Evolutionary conservation across 352 stramenopile genomes (phyloP).

Genomic region (Globisporangium ultimum): DNA sequence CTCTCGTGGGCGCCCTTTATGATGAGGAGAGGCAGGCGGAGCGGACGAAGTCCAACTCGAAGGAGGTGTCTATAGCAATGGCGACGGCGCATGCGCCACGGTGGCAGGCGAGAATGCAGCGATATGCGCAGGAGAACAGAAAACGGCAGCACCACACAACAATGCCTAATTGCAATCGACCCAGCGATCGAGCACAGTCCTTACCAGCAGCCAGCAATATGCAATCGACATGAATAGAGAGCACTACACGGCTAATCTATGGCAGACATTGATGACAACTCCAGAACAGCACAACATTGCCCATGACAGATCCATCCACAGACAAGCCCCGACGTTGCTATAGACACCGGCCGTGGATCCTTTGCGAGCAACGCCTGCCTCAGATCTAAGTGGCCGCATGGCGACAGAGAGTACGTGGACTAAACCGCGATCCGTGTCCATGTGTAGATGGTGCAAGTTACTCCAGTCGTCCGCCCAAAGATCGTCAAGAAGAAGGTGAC

Average conservation of each 20-base stretch:
- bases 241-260: neutral
- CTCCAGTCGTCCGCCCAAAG: conserved; percentile 84
- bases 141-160: too few species aligned
- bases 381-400: too few species aligned
- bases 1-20: neutral
- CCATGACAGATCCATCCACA: neutral
- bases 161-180: too few species aligned
- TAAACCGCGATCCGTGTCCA: conserved; percentile 6
- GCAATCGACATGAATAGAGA: neutral
- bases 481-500: conserved; percentile 99
- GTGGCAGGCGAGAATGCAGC: neutral
- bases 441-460: conserved; percentile 88
- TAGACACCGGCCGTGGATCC: neutral
- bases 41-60: too few species aligned
- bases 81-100: neutral
- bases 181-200: neutral
- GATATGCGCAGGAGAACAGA: too few species aligned
- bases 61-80: neutral
- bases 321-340: neutral
- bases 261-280: neutral
- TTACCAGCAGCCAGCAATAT: neutral
- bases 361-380: too few species aligned
- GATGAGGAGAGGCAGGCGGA: neutral
- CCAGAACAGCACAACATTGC: too few species aligned
- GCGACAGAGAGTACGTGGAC: neutral